A percentile compares a stretch with the other conserved stretches of the same genome.
These are phyloP conservation scores for Xanthoconium purpureum DNA, from an alignment of 768 basidiomycete species.

Conservation along the genomic window DNA sequence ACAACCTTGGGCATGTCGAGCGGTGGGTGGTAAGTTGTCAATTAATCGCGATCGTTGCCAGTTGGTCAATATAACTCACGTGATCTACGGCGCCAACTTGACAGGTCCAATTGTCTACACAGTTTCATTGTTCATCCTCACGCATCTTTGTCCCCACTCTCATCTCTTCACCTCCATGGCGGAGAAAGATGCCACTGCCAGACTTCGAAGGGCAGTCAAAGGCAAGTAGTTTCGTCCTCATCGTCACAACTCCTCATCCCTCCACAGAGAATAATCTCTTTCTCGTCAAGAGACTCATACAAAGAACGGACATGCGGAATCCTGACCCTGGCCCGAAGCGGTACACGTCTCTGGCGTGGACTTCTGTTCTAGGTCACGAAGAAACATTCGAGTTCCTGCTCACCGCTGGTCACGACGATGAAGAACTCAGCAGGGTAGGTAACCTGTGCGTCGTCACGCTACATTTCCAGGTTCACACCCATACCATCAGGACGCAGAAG, in stretches of 20 bases:
- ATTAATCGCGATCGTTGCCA: background rate
- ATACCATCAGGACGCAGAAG: slow-evolving; percentile 72
- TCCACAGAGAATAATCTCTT: slow-evolving; percentile 88
- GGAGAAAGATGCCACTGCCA: slow-evolving; percentile 73
- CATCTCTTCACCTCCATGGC: slow-evolving; percentile 52
- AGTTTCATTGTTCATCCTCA: slow-evolving; percentile 20
- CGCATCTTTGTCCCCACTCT: slow-evolving; percentile 20
- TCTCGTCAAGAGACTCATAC: slow-evolving; percentile 83
- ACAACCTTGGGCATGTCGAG: slow-evolving; percentile 84
- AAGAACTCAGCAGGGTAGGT: slow-evolving; percentile 84
- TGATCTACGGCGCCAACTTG: slow-evolving; percentile 21
- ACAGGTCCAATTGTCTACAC: slow-evolving; percentile 24
- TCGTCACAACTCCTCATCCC: slow-evolving; percentile 13
- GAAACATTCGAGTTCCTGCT: slow-evolving; percentile 93
- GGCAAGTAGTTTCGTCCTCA: slow-evolving; percentile 38
- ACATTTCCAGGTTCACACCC: slow-evolving; percentile 17
- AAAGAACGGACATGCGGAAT: slow-evolving; percentile 87
- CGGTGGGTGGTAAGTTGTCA: background rate
- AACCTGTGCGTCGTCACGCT: slow-evolving; percentile 2
- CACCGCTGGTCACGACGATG: slow-evolving; percentile 85
- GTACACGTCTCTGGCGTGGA: slow-evolving; percentile 89
- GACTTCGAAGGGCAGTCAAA: slow-evolving; percentile 78
- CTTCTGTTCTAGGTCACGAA: slow-evolving; percentile 82
- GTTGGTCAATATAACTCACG: slow-evolving; percentile 20
- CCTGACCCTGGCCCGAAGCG: slow-evolving; percentile 73